Percentiles rank a stretch among this genome's conserved stretches.
Evolutionary conservation across 2,329 filamentous ascomycete genomes (phyloP).

Genomic region (Alternaria burnsii): DNA sequence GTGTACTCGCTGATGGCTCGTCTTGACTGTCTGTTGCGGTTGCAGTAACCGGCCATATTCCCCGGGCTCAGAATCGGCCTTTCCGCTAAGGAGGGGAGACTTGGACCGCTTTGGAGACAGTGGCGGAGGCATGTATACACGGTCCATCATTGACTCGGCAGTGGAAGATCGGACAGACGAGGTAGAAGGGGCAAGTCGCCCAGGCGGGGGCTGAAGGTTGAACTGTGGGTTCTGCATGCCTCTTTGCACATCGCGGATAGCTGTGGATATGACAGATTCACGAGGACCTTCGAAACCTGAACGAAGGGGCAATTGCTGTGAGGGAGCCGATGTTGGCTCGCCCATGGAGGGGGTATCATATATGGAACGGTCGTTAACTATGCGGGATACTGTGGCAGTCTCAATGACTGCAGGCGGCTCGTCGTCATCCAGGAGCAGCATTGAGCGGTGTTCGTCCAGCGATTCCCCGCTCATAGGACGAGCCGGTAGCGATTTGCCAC

Average conservation of each 20-base stretch:
- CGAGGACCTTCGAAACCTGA: slow-evolving; percentile 37
- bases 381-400: slow-evolving; percentile 63
- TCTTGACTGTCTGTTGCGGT: slow-evolving; percentile 30
- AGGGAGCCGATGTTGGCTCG: slow-evolving; percentile 32
- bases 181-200: slow-evolving; percentile 31
- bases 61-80: slow-evolving; percentile 28
- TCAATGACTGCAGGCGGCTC: slow-evolving; percentile 57
- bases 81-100: slow-evolving; percentile 52
- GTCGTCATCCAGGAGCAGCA: slow-evolving; percentile 44
- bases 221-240: slow-evolving; percentile 42
- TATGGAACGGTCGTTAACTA: slow-evolving; percentile 55
- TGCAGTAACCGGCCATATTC: slow-evolving; percentile 30
- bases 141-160: slow-evolving; percentile 62
- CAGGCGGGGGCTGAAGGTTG: slow-evolving; percentile 47
- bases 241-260: slow-evolving; percentile 54
- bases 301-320: slow-evolving; percentile 45
- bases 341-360: slow-evolving; percentile 30
- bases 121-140: slow-evolving; percentile 73
- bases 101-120: slow-evolving; percentile 70
- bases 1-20: slow-evolving; percentile 59
- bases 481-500: slow-evolving; percentile 78
- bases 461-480: slow-evolving; percentile 71
- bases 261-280: slow-evolving; percentile 53
- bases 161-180: slow-evolving; percentile 23
- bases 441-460: slow-evolving; percentile 49